A percentile compares a stretch with the other conserved stretches of the same genome.
Conservation (phyloP, 1,139 yeast species). For the Taphrina confusa region DNA sequence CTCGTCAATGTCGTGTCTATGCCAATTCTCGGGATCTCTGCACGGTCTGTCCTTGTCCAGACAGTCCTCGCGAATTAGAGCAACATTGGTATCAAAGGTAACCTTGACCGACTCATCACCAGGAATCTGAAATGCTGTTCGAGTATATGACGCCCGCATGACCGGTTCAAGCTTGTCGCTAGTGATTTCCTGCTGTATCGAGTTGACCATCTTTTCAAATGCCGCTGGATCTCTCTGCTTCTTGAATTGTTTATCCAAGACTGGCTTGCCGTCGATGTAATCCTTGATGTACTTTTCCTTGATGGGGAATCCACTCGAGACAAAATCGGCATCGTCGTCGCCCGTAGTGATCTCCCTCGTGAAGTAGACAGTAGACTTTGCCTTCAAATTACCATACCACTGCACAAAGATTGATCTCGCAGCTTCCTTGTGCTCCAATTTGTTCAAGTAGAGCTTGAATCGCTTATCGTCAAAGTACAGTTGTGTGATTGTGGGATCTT, state of each 20-base stretch:
- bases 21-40: conserved; percentile 88
- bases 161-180: conserved; percentile 77
- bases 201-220: conserved; percentile 57
- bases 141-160: conserved; percentile 78
- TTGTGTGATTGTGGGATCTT: conserved; percentile 81
- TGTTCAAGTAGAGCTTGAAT: conserved; percentile 83
- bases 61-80: conserved; percentile 86
- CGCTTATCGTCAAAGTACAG: conserved; percentile 82
- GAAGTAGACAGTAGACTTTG: conserved; percentile 72
- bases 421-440: conserved; percentile 65
- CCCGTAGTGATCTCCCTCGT: conserved; percentile 71
- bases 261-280: conserved; percentile 54
- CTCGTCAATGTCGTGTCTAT: conserved; percentile 84
- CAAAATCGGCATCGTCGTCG: conserved; percentile 54
- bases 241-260: conserved; percentile 53
- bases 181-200: conserved; percentile 63
- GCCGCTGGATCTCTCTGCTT: conserved; percentile 61
- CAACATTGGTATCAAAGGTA: conserved; percentile 82
- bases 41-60: conserved; percentile 83
- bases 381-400: conserved; percentile 83
- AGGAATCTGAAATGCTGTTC: conserved; percentile 97
- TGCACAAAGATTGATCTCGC: conserved; percentile 77
- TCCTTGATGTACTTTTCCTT: conserved; percentile 78
- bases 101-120: conserved; percentile 92
- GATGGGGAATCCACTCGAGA: conserved; percentile 61